phyloP scores from a whole-genome alignment of 2,329 filamentous ascomycete species.

The Scedosporium apiospermum region DNA sequence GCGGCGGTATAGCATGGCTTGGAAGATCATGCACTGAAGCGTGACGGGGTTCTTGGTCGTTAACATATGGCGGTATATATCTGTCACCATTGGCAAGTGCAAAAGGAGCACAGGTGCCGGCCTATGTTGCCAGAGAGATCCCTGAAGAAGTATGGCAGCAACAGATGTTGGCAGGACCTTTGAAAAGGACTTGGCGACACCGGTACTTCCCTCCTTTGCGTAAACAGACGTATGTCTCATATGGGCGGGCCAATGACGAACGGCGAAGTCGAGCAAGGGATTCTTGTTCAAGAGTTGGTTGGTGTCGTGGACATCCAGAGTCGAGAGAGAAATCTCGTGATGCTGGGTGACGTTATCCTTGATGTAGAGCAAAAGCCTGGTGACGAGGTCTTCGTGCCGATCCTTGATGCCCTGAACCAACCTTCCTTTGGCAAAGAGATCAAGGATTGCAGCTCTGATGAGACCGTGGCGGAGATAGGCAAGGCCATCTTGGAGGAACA shows the following conservation, averaged over 20 bases:
- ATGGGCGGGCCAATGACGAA: conserved; percentile 14
- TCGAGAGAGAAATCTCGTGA: conserved; percentile 19
- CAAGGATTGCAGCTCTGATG: conserved; percentile 20
- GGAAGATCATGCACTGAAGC: conserved; percentile 12
- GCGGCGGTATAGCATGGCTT: conserved; percentile 9
- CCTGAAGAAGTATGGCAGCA: conserved; percentile 9
- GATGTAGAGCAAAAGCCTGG: conserved; percentile 22
- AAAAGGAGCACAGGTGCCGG: conserved; percentile 19
- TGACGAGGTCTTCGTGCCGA: conserved; percentile 21
- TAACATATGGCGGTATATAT: conserved; percentile 20
- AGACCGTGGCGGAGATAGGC: conserved; percentile 24
- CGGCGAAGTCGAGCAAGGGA: conserved; percentile 14
- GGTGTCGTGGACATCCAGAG: conserved; percentile 17
- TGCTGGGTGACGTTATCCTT: conserved; percentile 19
- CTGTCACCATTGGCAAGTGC: conserved; percentile 18
- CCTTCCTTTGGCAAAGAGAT: conserved; percentile 21
- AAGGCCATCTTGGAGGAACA: conserved; percentile 22
- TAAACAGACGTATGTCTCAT: conserved; percentile 7
- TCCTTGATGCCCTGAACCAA: conserved; percentile 20
- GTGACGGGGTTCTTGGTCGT: conserved; percentile 11
- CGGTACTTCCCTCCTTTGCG: conserved; percentile 6
- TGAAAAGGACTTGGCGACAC: conserved; percentile 8
- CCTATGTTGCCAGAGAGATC: conserved; percentile 13
- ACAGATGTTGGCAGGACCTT: conserved; percentile 9
- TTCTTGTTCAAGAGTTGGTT: conserved; percentile 13